Evolutionary conservation across 108 stramenopile genomes (phyloP).

Genomic region (Nitzschia sp.): DNA sequence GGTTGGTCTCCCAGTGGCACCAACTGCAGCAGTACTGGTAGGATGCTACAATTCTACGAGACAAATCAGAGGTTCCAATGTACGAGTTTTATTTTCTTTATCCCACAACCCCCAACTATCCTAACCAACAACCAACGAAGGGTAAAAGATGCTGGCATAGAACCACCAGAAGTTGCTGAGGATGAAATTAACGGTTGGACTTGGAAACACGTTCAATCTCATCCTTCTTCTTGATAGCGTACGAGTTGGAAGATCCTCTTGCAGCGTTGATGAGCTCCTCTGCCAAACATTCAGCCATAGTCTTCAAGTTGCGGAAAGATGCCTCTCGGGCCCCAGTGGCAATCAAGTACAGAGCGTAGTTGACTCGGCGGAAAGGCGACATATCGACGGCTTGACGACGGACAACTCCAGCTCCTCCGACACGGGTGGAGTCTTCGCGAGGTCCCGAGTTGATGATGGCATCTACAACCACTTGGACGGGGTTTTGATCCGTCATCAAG

Average conservation of each 20-base stretch:
- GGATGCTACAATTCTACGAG: too few relatives aligned
- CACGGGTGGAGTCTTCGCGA: slow-evolving; percentile 99
- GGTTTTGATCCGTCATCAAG: slow-evolving; percentile 99
- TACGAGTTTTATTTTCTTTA: too few relatives aligned
- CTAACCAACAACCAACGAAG: too few relatives aligned
- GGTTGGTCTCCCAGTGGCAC: too few relatives aligned
- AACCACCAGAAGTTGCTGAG: neutral
- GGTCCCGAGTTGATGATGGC: slow-evolving; percentile 99
- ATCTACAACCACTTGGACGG: slow-evolving; percentile 98
- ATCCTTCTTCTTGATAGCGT: slow-evolving; percentile 99
- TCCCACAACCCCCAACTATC: too few relatives aligned
- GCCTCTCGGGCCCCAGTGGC: slow-evolving; percentile 98
- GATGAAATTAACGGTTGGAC: slow-evolving; percentile 93
- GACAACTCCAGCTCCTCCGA: slow-evolving; percentile 99
- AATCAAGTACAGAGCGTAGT: slow-evolving; percentile 97
- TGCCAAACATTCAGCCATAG: slow-evolving; percentile 99
- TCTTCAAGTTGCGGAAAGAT: slow-evolving; percentile 99
- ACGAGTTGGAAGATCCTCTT: slow-evolving; percentile 98
- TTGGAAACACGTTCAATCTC: slow-evolving; percentile 99
- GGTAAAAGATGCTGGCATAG: too few relatives aligned
- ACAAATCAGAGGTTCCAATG: too few relatives aligned
- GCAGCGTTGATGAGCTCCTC: slow-evolving; percentile 99
- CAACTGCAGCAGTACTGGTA: too few relatives aligned
- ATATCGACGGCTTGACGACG: slow-evolving; percentile 99
- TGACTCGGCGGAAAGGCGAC: slow-evolving; percentile 99